Base-by-base conservation (phyloP, 1,284 basidiomycete species). In the Abortiporus biennis region DNA sequence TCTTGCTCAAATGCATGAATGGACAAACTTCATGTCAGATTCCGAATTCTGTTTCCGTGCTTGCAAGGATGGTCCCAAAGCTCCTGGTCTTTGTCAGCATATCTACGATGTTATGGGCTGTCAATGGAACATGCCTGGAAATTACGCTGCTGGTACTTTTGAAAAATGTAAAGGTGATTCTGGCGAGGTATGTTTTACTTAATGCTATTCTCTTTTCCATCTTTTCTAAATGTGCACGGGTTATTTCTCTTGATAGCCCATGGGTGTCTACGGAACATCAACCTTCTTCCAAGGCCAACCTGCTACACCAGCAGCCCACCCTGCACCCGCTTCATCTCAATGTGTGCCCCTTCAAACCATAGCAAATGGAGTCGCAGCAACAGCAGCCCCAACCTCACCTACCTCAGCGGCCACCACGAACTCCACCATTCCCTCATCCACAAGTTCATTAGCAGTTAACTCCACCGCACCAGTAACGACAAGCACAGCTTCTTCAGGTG, bases 21-120 rank as follows among this genome's bases (percentile, higher is more conserved):
- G 82, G 82, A 83, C 78, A 42, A 79, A 80, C 57, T 82, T 79
- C 54, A 65, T 85, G 39, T 71, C 75, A 2, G 66, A 64, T 49
- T 61, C 65, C 30, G 59, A 74, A 48, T 90, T 88, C 64, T 89
- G 85, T 62, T 74, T 90, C 67, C 72, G 85, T 44, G 85, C 75
- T 5, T 90, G 86, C 59, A 76, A 72, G 42, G 69, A 71, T 33
- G 81, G 76, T 13, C 66, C 71, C 2, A 63, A 65, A 23, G 78
- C 85, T 6, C 69, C 80, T 0, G 61, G 59, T 0, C 68, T 75
- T 54, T 89, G 87, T 57, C 63, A 85, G 45, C 73, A 82, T 52
- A 78, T 84, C 48, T 78, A 81, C 62, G 80, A 85, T 49, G 63
- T 69, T 30, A 71, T 80, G 64, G 79, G 80, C 16, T 85, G 80